A percentile compares a stretch with the other conserved stretches of the same genome.
Conservation (phyloP, 2,329 filamentous ascomycete genomes). For the Simplicillium sp. region DNA sequence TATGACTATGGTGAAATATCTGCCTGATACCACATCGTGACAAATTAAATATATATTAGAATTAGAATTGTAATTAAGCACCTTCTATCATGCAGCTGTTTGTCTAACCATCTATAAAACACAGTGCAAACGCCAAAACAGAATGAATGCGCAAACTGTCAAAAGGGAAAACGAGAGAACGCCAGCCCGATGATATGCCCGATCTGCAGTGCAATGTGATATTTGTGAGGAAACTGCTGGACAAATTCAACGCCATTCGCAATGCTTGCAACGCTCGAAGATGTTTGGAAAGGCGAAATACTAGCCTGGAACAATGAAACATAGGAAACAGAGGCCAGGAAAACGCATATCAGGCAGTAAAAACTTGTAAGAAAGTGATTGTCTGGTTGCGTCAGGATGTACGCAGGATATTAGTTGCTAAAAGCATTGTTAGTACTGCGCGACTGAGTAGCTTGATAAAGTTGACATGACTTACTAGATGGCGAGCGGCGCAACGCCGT, state of each 20-base stretch:
- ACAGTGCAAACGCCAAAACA: no score
- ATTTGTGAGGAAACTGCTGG: no score
- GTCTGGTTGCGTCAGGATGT: not conserved
- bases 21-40: not conserved
- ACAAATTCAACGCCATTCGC: no score
- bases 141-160: no score
- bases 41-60: constrained; percentile 13
- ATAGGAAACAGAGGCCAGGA: not conserved
- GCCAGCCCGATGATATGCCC: no score
- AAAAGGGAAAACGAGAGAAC: no score
- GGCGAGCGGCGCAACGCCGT: constrained; percentile 90
- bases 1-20: no score
- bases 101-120: no score
- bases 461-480: constrained; percentile 80
- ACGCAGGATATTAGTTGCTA: constrained; percentile 21
- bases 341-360: not conserved
- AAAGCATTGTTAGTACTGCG: not conserved
- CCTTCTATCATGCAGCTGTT: no score
- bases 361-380: not conserved
- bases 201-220: no score
- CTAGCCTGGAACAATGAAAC: not conserved
- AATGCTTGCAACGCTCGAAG: not conserved
- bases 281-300: not conserved
- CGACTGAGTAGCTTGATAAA: not conserved
- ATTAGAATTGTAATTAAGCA: constrained; percentile 14